These are phyloP conservation scores for Rheum nobile DNA, from an alignment of 148 eudicot genomes.

Conservation along the genomic window DNA sequence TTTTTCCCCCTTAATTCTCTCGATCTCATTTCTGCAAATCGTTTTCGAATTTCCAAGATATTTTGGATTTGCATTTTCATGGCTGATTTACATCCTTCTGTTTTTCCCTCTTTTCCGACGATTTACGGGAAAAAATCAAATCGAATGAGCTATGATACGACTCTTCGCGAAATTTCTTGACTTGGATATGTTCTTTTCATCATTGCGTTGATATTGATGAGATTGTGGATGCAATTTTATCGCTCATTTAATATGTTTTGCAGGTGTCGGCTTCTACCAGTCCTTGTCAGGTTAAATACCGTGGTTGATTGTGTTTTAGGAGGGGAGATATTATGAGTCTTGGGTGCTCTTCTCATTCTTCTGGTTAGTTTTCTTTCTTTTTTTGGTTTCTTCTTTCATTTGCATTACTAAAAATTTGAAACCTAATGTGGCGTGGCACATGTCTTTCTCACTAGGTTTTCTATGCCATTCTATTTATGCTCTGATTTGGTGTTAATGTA, in stretches of 20 bases:
- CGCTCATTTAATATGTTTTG: neutral
- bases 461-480: neutral
- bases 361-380: slow-evolving; percentile 35
- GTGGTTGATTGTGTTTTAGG: no score
- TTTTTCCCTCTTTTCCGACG: no score
- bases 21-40: neutral
- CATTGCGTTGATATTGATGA: neutral
- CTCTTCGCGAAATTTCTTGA: no score
- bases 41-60: neutral
- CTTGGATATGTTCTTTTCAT: no score
- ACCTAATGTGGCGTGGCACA: neutral
- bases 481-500: neutral
- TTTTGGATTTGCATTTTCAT: no score
- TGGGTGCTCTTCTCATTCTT: slow-evolving; percentile 43
- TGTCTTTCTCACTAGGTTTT: neutral
- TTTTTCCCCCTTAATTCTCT: no score
- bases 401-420: neutral
- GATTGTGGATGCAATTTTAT: neutral
- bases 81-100: no score
- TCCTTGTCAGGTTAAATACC: no score
- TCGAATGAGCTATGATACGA: no score
- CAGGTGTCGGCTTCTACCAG: neutral
- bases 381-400: neutral
- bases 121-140: no score
- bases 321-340: slow-evolving; percentile 39